Evolutionary conservation across 2,329 filamentous ascomycete genomes (phyloP).

Genomic region (Microdochium trichocladiopsis): DNA sequence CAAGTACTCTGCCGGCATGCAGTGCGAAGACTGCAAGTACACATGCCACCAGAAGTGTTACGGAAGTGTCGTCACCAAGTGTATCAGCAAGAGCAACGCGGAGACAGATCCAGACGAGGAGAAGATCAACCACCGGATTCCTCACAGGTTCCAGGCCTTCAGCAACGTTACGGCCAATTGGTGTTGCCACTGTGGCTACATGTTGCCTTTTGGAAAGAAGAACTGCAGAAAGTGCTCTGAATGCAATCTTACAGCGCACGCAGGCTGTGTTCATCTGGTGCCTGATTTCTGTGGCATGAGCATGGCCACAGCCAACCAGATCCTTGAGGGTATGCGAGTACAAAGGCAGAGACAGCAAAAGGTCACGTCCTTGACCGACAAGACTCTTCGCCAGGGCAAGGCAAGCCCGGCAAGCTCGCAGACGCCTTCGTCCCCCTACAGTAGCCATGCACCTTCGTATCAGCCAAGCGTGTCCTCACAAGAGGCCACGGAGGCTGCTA

Average conservation of each 20-base stretch:
- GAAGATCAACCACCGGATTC: slow-evolving; percentile 99
- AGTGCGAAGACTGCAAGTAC: slow-evolving; percentile 99
- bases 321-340: slow-evolving; percentile 76
- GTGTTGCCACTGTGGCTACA: slow-evolving; percentile 98
- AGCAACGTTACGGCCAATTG: slow-evolving; percentile 97
- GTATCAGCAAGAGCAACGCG: slow-evolving; percentile 98
- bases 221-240: slow-evolving; percentile 92
- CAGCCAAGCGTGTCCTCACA: slow-evolving; percentile 30
- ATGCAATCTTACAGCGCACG: slow-evolving; percentile 86
- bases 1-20: slow-evolving; percentile 98
- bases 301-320: slow-evolving; percentile 93
- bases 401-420: slow-evolving; percentile 31
- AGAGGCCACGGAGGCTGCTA: slow-evolving; percentile 58
- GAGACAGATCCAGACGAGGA: slow-evolving; percentile 98
- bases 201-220: slow-evolving; percentile 89
- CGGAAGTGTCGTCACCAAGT: slow-evolving; percentile 93
- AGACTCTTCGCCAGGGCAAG: slow-evolving; percentile 54
- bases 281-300: slow-evolving; percentile 99
- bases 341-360: slow-evolving; percentile 66
- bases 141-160: slow-evolving; percentile 93
- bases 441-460: slow-evolving; percentile 15
- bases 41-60: slow-evolving; percentile 99
- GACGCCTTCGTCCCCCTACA: slow-evolving; percentile 19
- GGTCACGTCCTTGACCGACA: slow-evolving; percentile 51
- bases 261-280: slow-evolving; percentile 86